Conservation (phyloP, 306 rosid genomes). For the Mimosa pudica region DNA sequence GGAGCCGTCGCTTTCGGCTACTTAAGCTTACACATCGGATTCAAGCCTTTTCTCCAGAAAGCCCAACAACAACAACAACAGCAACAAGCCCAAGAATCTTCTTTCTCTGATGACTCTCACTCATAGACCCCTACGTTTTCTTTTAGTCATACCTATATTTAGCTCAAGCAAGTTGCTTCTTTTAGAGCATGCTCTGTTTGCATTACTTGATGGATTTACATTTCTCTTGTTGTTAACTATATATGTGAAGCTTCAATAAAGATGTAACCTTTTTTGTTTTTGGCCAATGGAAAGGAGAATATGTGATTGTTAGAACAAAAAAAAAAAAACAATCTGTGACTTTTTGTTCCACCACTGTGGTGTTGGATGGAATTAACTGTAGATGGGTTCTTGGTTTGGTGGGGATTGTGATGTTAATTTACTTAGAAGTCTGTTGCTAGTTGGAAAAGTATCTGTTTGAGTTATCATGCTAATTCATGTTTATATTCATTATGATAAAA, state of each 20-base stretch:
- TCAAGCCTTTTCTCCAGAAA: constrained; percentile 76
- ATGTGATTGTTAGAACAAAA: not conserved
- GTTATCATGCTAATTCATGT: not conserved
- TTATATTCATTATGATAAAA: not conserved
- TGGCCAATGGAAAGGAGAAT: not conserved
- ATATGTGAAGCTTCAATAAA: not conserved
- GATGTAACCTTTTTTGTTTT: not conserved
- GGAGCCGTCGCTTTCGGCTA: constrained; percentile 90
- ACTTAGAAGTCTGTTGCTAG: not conserved
- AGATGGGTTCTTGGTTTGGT: not conserved
- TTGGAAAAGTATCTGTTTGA: not conserved
- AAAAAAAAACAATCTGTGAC: not conserved
- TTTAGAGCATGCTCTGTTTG: not conserved
- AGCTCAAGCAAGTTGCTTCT: too few relatives aligned
- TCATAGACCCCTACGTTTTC: constrained; percentile 26
- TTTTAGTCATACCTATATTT: too few relatives aligned
- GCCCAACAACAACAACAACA: constrained; percentile 43
- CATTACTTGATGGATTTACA: not conserved
- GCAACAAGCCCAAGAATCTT: constrained; percentile 28
- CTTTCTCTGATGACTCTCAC: constrained; percentile 45
- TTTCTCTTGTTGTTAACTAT: not conserved
- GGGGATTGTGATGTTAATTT: not conserved
- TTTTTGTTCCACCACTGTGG: not conserved
- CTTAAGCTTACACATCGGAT: constrained; percentile 66
- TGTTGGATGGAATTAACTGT: not conserved